Conservation (phyloP, 1,284 basidiomycete species). For the Phylloporus sp. region DNA sequence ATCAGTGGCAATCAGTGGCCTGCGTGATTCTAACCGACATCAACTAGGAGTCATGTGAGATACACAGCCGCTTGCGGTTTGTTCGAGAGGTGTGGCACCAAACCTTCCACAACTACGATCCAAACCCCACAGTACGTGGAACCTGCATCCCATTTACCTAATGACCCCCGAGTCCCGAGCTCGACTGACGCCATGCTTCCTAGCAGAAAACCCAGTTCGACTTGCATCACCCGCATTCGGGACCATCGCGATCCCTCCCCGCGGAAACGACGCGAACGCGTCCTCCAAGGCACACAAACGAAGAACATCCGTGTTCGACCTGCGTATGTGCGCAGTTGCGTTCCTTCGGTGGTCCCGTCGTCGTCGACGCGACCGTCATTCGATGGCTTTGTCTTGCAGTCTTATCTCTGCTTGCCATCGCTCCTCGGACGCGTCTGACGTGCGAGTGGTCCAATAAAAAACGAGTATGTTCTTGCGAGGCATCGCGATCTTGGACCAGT, state of each 20-base stretch:
- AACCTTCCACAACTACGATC: neutral
- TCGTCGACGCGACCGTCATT: too few relatives aligned
- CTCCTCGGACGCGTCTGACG: too few relatives aligned
- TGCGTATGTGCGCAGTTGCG: neutral
- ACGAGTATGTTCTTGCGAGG: neutral
- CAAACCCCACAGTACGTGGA: too few relatives aligned
- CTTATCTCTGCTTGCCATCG: neutral
- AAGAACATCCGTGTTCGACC: conserved; percentile 1
- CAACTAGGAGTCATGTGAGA: too few relatives aligned
- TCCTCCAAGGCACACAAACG: neutral
- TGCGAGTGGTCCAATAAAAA: neutral
- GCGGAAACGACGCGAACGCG: neutral
- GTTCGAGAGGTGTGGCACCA: too few relatives aligned
- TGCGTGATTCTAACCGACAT: too few relatives aligned
- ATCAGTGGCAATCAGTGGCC: too few relatives aligned
- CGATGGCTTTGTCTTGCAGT: too few relatives aligned
- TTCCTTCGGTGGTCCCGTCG: neutral
- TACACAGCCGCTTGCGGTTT: too few relatives aligned
- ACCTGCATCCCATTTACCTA: neutral
- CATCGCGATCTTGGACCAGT: neutral
- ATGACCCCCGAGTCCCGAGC: neutral
- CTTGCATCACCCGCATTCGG: neutral
- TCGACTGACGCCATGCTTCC: neutral
- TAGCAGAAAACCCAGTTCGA: too few relatives aligned
- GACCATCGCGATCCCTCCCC: neutral